Evolutionary conservation across 352 stramenopile species (phyloP).

Genomic region (Phytopythium montanum): DNA sequence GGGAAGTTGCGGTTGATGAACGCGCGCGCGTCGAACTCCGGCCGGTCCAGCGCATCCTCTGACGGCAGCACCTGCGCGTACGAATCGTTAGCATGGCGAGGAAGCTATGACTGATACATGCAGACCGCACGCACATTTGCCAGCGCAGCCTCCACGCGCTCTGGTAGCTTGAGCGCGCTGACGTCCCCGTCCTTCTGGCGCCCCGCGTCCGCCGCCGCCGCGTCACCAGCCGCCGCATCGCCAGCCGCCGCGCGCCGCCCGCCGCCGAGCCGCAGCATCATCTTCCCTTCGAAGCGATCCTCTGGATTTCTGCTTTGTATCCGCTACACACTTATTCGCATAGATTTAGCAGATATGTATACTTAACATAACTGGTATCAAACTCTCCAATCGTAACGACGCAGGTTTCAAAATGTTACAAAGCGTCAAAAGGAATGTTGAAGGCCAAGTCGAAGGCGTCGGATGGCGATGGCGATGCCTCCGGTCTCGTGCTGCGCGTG

Average conservation of each 20-base stretch:
- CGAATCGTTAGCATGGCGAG: background rate
- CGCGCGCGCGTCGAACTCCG: slow-evolving; percentile 89
- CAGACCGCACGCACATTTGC: slow-evolving; percentile 40
- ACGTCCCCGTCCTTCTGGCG: slow-evolving; percentile 12
- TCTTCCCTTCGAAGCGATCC: background rate
- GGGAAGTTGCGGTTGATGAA: slow-evolving; percentile 94
- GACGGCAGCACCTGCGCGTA: slow-evolving; percentile 60
- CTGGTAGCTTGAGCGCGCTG: slow-evolving; percentile 44
- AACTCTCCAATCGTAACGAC: no score
- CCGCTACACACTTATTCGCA: no score
- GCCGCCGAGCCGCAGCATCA: slow-evolving; percentile 4
- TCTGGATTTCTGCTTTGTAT: background rate
- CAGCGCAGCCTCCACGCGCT: slow-evolving; percentile 48
- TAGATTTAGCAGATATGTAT: no score
- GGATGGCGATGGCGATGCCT: background rate
- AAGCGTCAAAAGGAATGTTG: background rate
- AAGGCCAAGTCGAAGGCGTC: background rate
- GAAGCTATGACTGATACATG: no score
- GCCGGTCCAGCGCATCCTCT: slow-evolving; percentile 82
- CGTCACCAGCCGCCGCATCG: no score
- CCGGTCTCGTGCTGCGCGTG: slow-evolving; percentile 19
- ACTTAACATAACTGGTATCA: no score
- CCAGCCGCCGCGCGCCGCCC: background rate
- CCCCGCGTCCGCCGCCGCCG: background rate
- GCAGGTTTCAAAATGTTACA: background rate